A percentile compares a stretch with the other conserved stretches of the same genome.
Evolutionary conservation across 495 filamentous ascomycete genomes (phyloP).

Genomic region (Hypoxylon crocopeplum): DNA sequence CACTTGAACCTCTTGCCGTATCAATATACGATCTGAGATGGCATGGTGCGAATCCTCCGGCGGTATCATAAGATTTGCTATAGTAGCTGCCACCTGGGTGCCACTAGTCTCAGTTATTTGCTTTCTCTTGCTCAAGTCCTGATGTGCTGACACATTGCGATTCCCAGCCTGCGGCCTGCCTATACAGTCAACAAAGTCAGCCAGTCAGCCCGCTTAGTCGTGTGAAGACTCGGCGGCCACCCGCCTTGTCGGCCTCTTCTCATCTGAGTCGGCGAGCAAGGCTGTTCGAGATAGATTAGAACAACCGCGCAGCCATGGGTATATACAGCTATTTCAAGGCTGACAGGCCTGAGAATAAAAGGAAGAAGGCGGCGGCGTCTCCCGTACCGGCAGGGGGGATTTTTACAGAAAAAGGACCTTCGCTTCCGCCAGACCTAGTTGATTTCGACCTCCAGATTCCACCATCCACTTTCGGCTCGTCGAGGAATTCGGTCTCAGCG

Average conservation of each 20-base stretch:
- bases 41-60: not conserved
- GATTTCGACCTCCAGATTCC: conserved; percentile 57
- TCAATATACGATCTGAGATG: too few species aligned
- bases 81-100: too few species aligned
- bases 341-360: conserved; percentile 46
- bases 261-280: not conserved
- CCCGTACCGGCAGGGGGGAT: conserved; percentile 12
- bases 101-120: too few species aligned
- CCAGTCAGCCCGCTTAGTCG: not conserved
- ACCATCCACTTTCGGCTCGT: conserved; percentile 51
- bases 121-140: too few species aligned
- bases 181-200: too few species aligned
- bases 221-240: not conserved
- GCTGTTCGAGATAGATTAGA: not conserved
- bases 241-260: not conserved
- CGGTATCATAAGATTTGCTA: not conserved
- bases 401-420: conserved; percentile 36
- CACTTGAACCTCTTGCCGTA: not conserved
- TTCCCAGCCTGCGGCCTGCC: too few species aligned
- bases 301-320: conserved; percentile 54
- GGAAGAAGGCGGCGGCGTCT: conserved; percentile 33
- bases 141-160: too few species aligned
- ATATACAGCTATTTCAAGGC: conserved; percentile 67
- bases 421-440: conserved; percentile 21
- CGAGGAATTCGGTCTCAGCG: conserved; percentile 59